Evolutionary conservation across 768 basidiomycete genomes (phyloP).

Genomic region (Russula foetens): DNA sequence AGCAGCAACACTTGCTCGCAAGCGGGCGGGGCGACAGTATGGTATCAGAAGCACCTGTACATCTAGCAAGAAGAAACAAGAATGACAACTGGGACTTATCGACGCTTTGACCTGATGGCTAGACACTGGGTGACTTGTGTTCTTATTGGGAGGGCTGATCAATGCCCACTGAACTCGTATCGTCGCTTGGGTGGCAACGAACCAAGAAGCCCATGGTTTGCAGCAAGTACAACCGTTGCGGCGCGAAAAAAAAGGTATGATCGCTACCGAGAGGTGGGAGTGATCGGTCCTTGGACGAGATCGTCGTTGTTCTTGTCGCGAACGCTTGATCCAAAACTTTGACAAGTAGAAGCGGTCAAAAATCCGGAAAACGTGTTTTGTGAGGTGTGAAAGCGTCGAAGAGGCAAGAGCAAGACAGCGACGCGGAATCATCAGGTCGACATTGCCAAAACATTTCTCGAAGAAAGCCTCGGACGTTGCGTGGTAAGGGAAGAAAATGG

Average conservation of each 20-base stretch:
- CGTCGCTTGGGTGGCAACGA: background rate
- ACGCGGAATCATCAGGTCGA: background rate
- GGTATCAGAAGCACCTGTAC: background rate
- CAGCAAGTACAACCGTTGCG: background rate
- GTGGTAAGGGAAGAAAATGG: background rate
- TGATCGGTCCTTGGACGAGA: background rate
- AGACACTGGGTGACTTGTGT: background rate
- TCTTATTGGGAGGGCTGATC: background rate
- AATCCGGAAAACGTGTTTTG: background rate
- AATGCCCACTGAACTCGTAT: background rate
- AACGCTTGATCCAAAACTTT: background rate
- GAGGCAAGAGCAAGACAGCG: conserved; percentile 4
- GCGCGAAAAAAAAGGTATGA: background rate
- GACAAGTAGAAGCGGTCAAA: conserved; percentile 10
- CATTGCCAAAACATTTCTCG: background rate
- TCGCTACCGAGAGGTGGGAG: background rate
- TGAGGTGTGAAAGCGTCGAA: background rate
- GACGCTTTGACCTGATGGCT: background rate
- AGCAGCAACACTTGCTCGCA: background rate
- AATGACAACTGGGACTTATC: background rate
- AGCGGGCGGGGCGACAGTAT: background rate
- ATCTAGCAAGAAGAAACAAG: background rate
- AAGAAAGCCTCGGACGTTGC: background rate
- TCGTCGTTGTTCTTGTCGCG: background rate
- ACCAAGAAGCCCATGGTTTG: background rate